Base-by-base conservation (phyloP, 2,329 filamentous ascomycete species). In the Pseudogymnoascus sp. region DNA sequence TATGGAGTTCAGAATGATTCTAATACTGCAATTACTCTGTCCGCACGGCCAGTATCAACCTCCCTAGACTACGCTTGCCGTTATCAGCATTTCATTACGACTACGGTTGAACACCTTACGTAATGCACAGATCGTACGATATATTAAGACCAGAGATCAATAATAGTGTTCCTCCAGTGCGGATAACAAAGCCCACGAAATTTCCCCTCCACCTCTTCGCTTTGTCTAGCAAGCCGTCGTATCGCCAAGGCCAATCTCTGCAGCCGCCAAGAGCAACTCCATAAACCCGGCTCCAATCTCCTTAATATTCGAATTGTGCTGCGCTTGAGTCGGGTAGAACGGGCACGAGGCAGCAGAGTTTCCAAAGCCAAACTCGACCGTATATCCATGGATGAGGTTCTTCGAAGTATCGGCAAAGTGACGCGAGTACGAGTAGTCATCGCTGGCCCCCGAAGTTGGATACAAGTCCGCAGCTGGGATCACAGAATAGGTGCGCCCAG, bases 201-300 rank as follows among this genome's bases (percentile, higher is more conserved):
- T 44, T 44, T 44, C 13, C 38, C 17, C 40, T 44, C 17, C 10
- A 44, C 40, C 40, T 44, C 40, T 44, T 44, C 10, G 10, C 9
- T 44, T 44, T 44, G 4, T 44, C 59, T 65, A 65, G 62, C 60
- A 65, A 60, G 33, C 31, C 15, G 50, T 38, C 2, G 64, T 50
- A 63, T 65, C 63, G n/a, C 67, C 64, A 62, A 67, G 59, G n/a
- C 70, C 70, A 46, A 68, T 64, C 15, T 69, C 68, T 13, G 64
- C 65, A n/a, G 69, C 67, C 1, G 68, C 71, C 33, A 74, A 67
- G 9, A 75, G 67, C 60, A 81, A 70, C 70, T 83, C 80, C 73
- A 82, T 82, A 68, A 82, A 76, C 0, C 76, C 80, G 4, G 77
- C 75, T 2, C 72, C 75, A 11, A 77, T 77, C 71, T 82, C 78